A percentile compares a stretch with the other conserved stretches of the same genome.
Conservation (phyloP, 1,284 basidiomycete species). For the Laetiporus sulphureus region DNA sequence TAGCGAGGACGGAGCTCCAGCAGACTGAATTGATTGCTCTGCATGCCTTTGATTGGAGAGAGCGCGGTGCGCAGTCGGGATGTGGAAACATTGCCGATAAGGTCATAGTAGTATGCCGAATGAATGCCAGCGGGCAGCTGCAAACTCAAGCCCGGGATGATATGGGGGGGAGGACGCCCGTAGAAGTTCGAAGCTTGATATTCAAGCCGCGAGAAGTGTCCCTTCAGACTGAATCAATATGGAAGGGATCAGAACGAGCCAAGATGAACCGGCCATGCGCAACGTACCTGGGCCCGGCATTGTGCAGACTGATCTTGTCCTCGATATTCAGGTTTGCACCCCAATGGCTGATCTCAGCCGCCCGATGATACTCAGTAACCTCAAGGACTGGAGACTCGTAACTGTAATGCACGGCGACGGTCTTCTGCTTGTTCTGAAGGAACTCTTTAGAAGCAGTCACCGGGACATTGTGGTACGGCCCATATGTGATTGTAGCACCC, state of each 20-base stretch:
- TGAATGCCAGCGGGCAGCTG: constrained; percentile 79
- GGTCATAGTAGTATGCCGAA: constrained; percentile 84
- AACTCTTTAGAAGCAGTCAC: constrained; percentile 54
- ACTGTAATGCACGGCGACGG: constrained; percentile 73
- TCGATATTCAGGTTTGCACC: constrained; percentile 91
- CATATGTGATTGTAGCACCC: constrained; percentile 80
- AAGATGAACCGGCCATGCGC: too few relatives aligned
- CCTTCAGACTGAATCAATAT: constrained; percentile 91
- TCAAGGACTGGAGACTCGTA: constrained; percentile 78
- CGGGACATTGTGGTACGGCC: constrained; percentile 76
- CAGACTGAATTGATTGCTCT: constrained; percentile 48
- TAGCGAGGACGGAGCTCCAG: constrained; percentile 88
- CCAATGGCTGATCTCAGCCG: constrained; percentile 95
- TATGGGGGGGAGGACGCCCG: constrained; percentile 59
- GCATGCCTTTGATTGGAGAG: constrained; percentile 49
- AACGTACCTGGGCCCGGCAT: constrained; percentile 82
- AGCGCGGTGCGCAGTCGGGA: constrained; percentile 73
- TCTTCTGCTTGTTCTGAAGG: constrained; percentile 53
- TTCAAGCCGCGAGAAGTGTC: constrained; percentile 90
- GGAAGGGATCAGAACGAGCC: too few relatives aligned
- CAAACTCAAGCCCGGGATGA: constrained; percentile 64
- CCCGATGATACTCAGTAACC: constrained; percentile 65
- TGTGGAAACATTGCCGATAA: constrained; percentile 95
- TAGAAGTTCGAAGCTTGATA: constrained; percentile 75
- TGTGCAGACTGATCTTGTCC: constrained; percentile 81